These are phyloP conservation scores for Irpex lacteus DNA, from an alignment of 1,284 basidiomycete genomes.

Conservation along the genomic window DNA sequence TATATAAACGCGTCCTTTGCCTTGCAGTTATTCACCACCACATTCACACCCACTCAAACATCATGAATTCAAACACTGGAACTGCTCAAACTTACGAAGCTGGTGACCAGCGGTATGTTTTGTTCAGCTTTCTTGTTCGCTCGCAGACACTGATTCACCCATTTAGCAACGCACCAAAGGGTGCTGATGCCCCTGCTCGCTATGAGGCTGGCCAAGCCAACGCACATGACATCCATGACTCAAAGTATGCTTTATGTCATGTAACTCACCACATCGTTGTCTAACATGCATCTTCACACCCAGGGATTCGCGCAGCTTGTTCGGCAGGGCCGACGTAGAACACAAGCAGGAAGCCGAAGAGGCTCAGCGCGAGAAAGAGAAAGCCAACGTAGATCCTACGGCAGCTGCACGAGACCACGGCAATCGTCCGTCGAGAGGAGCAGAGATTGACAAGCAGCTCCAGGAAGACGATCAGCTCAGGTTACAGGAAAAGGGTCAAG, in stretches of 20 bases:
- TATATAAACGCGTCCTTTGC: not conserved
- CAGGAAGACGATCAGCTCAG: slow-evolving; percentile 47
- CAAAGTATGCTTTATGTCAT: slow-evolving; percentile 32
- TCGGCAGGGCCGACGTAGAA: slow-evolving; percentile 32
- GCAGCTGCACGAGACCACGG: slow-evolving; percentile 47
- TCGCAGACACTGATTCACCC: slow-evolving; percentile 3
- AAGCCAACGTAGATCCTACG: slow-evolving; percentile 34
- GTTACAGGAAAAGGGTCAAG: slow-evolving; percentile 44
- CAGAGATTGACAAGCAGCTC: slow-evolving; percentile 58
- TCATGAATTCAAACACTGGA: slow-evolving; percentile 46
- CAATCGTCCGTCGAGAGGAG: slow-evolving; percentile 59
- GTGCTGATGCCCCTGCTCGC: slow-evolving; percentile 7
- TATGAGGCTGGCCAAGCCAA: slow-evolving; percentile 23
- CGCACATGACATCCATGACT: slow-evolving; percentile 36
- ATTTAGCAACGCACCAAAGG: slow-evolving; percentile 14
- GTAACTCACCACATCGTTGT: not conserved
- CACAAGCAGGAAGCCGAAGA: slow-evolving; percentile 29
- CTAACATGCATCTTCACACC: not conserved
- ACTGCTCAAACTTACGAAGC: slow-evolving; percentile 42
- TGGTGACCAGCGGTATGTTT: slow-evolving; percentile 38
- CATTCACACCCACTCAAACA: slow-evolving; percentile 2
- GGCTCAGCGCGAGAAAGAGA: slow-evolving; percentile 25
- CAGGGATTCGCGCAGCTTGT: slow-evolving; percentile 41
- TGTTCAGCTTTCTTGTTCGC: slow-evolving; percentile 2
- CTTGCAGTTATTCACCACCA: not conserved